phyloP scores from a whole-genome alignment of 2,329 filamentous ascomycete genomes.

The Sporothrix brasiliensis region DNA sequence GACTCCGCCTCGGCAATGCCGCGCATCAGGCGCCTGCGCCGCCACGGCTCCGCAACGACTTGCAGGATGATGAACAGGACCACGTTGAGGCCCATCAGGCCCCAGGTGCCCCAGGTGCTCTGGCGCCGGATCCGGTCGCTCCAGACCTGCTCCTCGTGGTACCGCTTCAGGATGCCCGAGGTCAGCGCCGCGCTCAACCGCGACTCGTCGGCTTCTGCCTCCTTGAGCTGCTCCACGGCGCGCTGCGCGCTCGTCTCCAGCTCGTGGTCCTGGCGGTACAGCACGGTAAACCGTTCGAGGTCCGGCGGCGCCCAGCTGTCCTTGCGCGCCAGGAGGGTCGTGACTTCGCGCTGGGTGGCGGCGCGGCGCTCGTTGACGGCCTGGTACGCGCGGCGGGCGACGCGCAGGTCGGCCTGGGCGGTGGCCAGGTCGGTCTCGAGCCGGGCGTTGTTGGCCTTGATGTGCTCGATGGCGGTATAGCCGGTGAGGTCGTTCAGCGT shows the following conservation, averaged over 20 bases:
- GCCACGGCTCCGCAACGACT: conserved; percentile 91
- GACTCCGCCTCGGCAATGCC: conserved; percentile 81
- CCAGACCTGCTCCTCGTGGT: conserved; percentile 99
- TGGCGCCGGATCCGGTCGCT: conserved; percentile 95
- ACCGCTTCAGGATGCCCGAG: conserved; percentile 81
- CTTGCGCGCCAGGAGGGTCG: conserved; percentile 88
- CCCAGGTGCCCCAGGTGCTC: conserved; percentile 98
- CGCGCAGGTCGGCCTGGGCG: conserved; percentile 68
- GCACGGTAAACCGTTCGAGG: conserved; percentile 88
- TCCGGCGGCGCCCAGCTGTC: conserved; percentile 86
- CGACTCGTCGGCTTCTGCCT: conserved; percentile 79
- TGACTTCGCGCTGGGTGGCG: conserved; percentile 93
- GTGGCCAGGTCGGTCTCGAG: conserved; percentile 63
- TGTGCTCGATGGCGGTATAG: conserved; percentile 84
- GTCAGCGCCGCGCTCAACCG: conserved; percentile 74
- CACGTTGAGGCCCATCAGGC: conserved; percentile 95
- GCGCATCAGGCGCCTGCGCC: conserved; percentile 74
- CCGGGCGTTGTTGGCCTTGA: conserved; percentile 75
- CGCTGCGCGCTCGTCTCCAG: conserved; percentile 82
- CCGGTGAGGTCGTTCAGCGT: conserved; percentile 93
- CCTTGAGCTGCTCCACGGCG: conserved; percentile 70
- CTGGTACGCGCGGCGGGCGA: conserved; percentile 75
- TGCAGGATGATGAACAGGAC: conserved; percentile 83
- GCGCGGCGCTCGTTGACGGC: conserved; percentile 80
- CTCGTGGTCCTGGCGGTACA: conserved; percentile 90